Evolutionary conservation across 495 filamentous ascomycete species (phyloP), one percentile per base, ranked within the genome.

Genomic region (Chaetomium tenue): DNA sequence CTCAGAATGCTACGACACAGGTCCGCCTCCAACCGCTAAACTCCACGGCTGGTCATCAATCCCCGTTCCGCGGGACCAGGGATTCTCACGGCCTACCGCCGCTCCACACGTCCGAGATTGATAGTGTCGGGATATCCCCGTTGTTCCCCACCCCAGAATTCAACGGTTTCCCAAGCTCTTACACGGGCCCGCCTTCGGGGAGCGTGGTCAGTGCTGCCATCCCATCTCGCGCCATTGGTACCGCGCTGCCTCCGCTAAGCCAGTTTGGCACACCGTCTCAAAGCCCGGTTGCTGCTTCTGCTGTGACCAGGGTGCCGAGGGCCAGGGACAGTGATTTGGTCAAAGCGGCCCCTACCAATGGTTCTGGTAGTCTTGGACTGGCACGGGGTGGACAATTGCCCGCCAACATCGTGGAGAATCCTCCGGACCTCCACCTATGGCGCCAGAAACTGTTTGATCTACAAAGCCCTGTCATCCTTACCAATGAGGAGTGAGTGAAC

Each of bases 391-490:
- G 40, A 44, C 40, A 44, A 44, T 44, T 6, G 5, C 40, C 15
- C 40, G 13, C 16, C 1, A 44, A 44, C 15, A 44, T 12, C 23
- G 22, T 28, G 5, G 37, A 39, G 55, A 44, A 26, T 8, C 22
- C 25, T n/a, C 88, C 90, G 2, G 78, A 89, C 65, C 83, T 95
- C 48, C 79, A 84, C 18, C 76, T 80, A 60, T 96, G 91, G 91
- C 83, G 91, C 61, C 80, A 88, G 64, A 86, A 81, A 69, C 77
- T 95, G 50, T 96, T 95, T 73, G 78, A 91, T 70, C 87, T 93
- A 18, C 85, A 92, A 66, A 87, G 90, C 30, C 83, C 80, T 13
- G 88, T 96, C 53, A 85, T 84, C 8, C 70, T 96, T 70, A 91
- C 84, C 40, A 88, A 92, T 78, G 88, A 93, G 60, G 82, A 94